Evolutionary conservation across 345 rosid species (phyloP), one percentile per base, ranked within the genome.

Genomic region (Citrus medica): DNA sequence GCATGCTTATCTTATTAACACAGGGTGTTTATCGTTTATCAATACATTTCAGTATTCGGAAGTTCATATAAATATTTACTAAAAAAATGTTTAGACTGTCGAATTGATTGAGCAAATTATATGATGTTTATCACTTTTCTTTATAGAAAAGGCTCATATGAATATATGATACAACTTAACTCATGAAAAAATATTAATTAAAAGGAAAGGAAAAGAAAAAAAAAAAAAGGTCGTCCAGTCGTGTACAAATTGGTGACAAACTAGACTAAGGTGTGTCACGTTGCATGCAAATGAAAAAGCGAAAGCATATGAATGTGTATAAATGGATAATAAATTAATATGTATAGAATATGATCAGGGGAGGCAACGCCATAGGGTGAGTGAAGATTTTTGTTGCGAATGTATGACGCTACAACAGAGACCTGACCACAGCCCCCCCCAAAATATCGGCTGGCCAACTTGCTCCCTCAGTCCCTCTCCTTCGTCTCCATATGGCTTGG

Each of bases 401-500:
- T 71, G 30, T 10, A 22, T 69, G 4, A 46, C 13, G 51, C 51
- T 3, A 13, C 16, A 46, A 46, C 38, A 2, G 74, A 9, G 51
- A 37, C 55, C 68, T 61, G 78, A 46, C 69, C 78, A 12, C 61
- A 46, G 60, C 9, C 74, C 53, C 51, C 51, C 81, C 82, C 17
- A 80, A 83, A 76, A 81, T 81, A 86, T 79, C 81, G 82, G 66
- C 22, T 24, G 78, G 78, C 83, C 88, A 86, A 79, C 87, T 84
- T 76, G 83, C 79, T 51, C 82, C 71, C 80, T 37, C 81, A 13
- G 19, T 75, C 82, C 81, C 71, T 84, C 14, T 10, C 82, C 71
- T 80, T 46, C 81, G 19, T 75, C 82, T 83, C 71, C 85, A 65
- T 51, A 65, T 79, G 75, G 76, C 56, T 46, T 16, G 35, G 56